These are phyloP conservation scores for Mallotus nudiflorus DNA, from an alignment of 345 rosid genomes.

Conservation along the genomic window DNA sequence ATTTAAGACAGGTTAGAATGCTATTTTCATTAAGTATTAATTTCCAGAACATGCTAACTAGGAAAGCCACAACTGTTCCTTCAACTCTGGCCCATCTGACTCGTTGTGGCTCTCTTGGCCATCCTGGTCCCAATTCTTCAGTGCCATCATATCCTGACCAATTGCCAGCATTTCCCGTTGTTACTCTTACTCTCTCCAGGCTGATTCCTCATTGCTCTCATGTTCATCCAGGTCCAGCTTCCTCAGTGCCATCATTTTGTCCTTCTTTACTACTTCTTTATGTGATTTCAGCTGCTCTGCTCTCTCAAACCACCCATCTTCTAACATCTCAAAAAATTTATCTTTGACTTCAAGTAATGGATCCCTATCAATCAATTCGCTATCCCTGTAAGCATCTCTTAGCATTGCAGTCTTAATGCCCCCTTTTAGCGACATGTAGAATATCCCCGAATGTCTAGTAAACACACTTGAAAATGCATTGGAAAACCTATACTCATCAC, in stretches of 20 bases:
- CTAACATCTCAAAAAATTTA: constrained; percentile 56
- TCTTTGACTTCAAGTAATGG: constrained; percentile 71
- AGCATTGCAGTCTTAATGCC: constrained; percentile 78
- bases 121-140: not conserved
- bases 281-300: constrained; percentile 40
- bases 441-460: constrained; percentile 87
- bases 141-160: not conserved
- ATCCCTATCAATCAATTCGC: constrained; percentile 62
- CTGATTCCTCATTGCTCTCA: constrained; percentile 14
- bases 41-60: not conserved
- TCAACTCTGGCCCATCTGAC: not conserved
- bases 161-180: not conserved
- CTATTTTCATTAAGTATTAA: not conserved
- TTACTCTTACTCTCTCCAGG: not conserved
- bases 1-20: not conserved
- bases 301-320: constrained; percentile 70
- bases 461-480: constrained; percentile 73
- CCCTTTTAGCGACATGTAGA: constrained; percentile 85
- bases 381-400: constrained; percentile 70
- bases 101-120: not conserved
- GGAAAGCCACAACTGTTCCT: not conserved
- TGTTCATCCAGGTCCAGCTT: constrained; percentile 16
- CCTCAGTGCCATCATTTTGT: constrained; percentile 37
- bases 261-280: constrained; percentile 44
- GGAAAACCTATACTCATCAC: constrained; percentile 70